Evolutionary conservation across 805 yeast genomes (phyloP).

Genomic region (Candida dajiaensis): DNA sequence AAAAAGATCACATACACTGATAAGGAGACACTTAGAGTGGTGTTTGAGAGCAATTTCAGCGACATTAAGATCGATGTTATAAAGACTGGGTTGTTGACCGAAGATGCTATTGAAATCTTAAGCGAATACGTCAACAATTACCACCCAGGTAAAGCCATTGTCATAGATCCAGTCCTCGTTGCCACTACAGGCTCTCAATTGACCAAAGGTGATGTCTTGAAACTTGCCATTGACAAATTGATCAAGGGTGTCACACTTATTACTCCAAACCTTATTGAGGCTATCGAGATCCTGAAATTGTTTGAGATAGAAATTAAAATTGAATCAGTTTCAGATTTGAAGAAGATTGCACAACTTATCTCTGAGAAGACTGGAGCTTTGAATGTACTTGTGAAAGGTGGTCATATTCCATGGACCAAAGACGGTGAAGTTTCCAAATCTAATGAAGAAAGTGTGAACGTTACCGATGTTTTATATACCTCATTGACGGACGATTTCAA

Average conservation of each 20-base stretch:
- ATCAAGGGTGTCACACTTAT: conserved; percentile 51
- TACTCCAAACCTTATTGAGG: conserved; percentile 77
- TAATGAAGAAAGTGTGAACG: conserved; percentile 24
- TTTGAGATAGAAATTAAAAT: conserved; percentile 25
- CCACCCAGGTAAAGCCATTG: conserved; percentile 33
- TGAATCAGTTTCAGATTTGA: conserved; percentile 34
- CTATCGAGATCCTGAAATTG: conserved; percentile 34
- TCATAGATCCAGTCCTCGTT: conserved; percentile 81
- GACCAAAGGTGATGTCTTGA: conserved; percentile 41
- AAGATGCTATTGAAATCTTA: conserved; percentile 46
- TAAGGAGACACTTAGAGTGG: conserved; percentile 36
- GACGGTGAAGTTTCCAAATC: conserved; percentile 9
- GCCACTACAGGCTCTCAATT: conserved; percentile 71
- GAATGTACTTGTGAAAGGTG: conserved; percentile 72
- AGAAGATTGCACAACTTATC: conserved; percentile 33
- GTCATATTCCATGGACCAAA: conserved; percentile 51
- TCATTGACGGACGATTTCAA: conserved; percentile 30
- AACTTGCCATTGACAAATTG: conserved; percentile 35
- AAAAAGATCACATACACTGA: conserved; percentile 36
- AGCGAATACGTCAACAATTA: conserved; percentile 28
- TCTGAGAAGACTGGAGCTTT: conserved; percentile 35
- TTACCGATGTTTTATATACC: conserved; percentile 52
- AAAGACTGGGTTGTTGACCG: conserved; percentile 75
- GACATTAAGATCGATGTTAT: conserved; percentile 63
- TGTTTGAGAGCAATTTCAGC: conserved; percentile 47